These are phyloP conservation scores for Pseudopithomyces chartarum DNA, from an alignment of 2,329 filamentous ascomycete species.

Conservation along the genomic window DNA sequence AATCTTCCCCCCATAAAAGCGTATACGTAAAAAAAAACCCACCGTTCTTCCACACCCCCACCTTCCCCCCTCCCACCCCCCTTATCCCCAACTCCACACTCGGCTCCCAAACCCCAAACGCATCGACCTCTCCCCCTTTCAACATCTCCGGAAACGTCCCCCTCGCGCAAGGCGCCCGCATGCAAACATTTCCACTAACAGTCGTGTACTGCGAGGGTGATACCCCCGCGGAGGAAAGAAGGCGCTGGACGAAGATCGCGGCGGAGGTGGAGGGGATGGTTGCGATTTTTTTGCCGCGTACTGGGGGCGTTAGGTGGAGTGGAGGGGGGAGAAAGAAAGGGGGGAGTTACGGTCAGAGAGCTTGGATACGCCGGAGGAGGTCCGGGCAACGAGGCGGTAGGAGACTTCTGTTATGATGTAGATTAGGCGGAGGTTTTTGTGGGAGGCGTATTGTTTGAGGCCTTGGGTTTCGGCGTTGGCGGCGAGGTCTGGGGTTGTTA, in stretches of 20 bases:
- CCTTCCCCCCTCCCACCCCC: constrained; percentile 20
- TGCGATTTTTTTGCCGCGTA: constrained; percentile 33
- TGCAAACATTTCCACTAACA: constrained; percentile 24
- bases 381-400: constrained; percentile 32
- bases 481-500: constrained; percentile 29
- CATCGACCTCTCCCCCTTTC: constrained; percentile 20
- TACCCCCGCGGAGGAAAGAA: constrained; percentile 25
- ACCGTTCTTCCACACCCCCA: constrained; percentile 26
- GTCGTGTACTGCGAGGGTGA: constrained; percentile 20
- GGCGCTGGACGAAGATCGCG: constrained; percentile 24
- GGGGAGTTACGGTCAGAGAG: constrained; percentile 15
- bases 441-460: constrained; percentile 26
- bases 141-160: constrained; percentile 25
- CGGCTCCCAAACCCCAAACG: constrained; percentile 35
- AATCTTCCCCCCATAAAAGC: not conserved
- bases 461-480: constrained; percentile 38
- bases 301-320: not conserved
- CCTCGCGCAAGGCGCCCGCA: constrained; percentile 24
- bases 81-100: constrained; percentile 26
- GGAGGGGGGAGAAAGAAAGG: not conserved
- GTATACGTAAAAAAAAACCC: not conserved
- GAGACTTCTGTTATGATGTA: constrained; percentile 34
- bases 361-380: constrained; percentile 17
- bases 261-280: constrained; percentile 21
- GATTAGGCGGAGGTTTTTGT: constrained; percentile 33